Conservation (phyloP, 2,329 filamentous ascomycete genomes). For the Sporothrix schenckii region DNA sequence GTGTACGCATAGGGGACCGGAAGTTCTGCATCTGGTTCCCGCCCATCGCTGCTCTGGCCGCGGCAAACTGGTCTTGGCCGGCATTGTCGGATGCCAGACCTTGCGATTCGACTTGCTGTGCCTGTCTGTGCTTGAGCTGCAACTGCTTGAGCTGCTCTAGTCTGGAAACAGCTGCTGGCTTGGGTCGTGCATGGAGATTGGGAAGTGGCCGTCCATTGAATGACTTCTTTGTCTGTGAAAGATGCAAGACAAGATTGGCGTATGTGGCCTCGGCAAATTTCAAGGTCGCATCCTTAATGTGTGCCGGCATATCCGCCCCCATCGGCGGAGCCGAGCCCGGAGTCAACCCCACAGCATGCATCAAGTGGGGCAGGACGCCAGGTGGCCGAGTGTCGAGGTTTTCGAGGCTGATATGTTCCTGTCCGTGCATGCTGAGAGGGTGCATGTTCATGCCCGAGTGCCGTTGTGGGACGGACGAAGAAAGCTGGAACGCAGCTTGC, state of each 20-base stretch:
- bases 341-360: conserved; percentile 10
- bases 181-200: conserved; percentile 48
- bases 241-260: conserved; percentile 67
- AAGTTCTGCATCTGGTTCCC: conserved; percentile 33
- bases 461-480: neutral
- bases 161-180: conserved; percentile 60
- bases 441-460: conserved; percentile 8
- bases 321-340: conserved; percentile 20
- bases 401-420: conserved; percentile 38
- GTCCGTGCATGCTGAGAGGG: neutral
- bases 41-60: neutral
- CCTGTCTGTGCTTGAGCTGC: conserved; percentile 25
- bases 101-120: conserved; percentile 19
- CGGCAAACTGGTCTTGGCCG: neutral
- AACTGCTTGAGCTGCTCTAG: conserved; percentile 46
- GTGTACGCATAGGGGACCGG: conserved; percentile 31
- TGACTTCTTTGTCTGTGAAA: conserved; percentile 62
- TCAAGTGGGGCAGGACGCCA: neutral
- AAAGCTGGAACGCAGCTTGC: conserved; percentile 20
- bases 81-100: neutral
- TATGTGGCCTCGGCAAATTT: conserved; percentile 73
- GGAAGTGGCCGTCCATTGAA: conserved; percentile 47
- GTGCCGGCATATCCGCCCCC: conserved; percentile 38
- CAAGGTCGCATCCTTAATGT: conserved; percentile 69
- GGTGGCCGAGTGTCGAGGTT: conserved; percentile 31